Evolutionary conservation across 1,284 basidiomycete genomes (phyloP), one percentile per base, ranked within the genome.

Genomic region (Salmacisia buchloeana): DNA sequence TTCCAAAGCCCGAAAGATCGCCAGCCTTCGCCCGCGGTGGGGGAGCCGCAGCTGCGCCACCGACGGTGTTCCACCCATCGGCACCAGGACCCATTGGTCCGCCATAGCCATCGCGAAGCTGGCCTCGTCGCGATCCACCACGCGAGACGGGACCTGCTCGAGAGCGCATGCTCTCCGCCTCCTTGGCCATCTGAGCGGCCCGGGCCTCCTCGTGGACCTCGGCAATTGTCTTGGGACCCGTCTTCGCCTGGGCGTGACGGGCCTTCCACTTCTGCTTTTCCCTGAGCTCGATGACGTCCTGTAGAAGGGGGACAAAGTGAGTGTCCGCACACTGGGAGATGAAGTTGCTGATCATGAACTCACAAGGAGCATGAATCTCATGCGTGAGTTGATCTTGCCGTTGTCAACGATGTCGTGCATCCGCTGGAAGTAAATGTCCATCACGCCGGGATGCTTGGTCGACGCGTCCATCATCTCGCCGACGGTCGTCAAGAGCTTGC

Each of bases 301-400:
- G 75, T 33, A 34, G 58, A 61, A 69, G 31, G 67, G 58, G 69
- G 21, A 74, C 69, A 59, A 12, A 66, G n/a, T 63, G 12, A 54
- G 39, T 31, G 58, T 33, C 29, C 52, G 58, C 1, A 10, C 33
- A 58, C 33, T 9, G 56, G 1, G 38, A 41, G n/a, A 34, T n/a
- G 31, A 10, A 58, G 9, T 35, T 35, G 15, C 27, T 39, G 58
- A 27, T 4, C 56, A 25, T 21, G 41, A 15, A 83, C 85, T 63
- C 69, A 93, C 92, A 86, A 90, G 86, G 64, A 97, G 85, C 92
- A 97, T 97, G 83, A 92, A 97, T 64, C 88, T 87, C 86, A 97
- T 91, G 78, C 94, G 88, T 35, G 91, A 87, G 64, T 86, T 87
- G 69, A 96, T 86, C 62, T 88, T 87, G 33, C 80, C 89, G 82